Percentiles rank a stretch among this genome's conserved stretches.
These are phyloP conservation scores for Carex arenaria DNA, from an alignment of 202 grass and related monocot species.

Conservation along the genomic window DNA sequence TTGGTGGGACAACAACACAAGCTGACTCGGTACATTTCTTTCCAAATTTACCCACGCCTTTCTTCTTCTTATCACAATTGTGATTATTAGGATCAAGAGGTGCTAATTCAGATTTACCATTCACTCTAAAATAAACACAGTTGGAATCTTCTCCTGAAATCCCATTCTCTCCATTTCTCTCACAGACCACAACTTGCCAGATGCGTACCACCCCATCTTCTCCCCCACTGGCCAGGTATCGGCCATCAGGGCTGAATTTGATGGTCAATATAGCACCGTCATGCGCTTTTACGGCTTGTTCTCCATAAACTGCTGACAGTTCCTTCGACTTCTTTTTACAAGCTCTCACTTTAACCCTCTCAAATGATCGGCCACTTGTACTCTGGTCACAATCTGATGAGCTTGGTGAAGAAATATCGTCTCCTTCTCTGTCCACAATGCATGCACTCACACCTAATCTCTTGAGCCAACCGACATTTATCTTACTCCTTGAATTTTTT, in stretches of 20 bases:
- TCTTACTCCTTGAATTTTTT: conserved; percentile 21
- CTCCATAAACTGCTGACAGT: conserved; percentile 69
- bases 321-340: conserved; percentile 82
- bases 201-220: conserved; percentile 71
- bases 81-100: conserved; percentile 32
- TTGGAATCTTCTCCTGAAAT: conserved; percentile 57
- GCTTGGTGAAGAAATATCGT: conserved; percentile 36
- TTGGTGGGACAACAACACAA: conserved; percentile 69
- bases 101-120: conserved; percentile 38
- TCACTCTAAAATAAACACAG: conserved; percentile 61
- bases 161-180: conserved; percentile 35
- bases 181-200: conserved; percentile 54
- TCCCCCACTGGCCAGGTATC: conserved; percentile 74
- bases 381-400: conserved; percentile 39
- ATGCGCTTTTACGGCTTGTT: conserved; percentile 73
- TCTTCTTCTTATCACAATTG: conserved; percentile 27
- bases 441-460: conserved; percentile 58
- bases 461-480: conserved; percentile 53
- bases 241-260: conserved; percentile 67
- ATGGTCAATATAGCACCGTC: conserved; percentile 60
- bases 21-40: conserved; percentile 53
- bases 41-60: conserved; percentile 31
- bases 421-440: conserved; percentile 37
- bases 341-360: conserved; percentile 64
- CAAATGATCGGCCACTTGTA: conserved; percentile 26